phyloP scores from a whole-genome alignment of 108 stramenopile species.

The Mayamaea pseudoterrestris region DNA sequence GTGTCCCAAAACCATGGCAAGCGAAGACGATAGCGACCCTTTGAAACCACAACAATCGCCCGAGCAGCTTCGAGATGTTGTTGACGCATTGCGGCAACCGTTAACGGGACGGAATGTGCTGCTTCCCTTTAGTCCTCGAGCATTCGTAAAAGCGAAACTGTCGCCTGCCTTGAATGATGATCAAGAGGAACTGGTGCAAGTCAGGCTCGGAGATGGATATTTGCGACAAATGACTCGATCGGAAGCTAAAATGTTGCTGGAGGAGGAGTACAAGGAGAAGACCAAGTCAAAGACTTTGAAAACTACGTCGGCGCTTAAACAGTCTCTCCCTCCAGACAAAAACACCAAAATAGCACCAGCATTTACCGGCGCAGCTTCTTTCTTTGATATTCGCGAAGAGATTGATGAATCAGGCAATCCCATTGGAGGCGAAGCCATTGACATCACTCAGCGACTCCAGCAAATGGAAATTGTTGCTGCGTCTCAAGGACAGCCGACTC shows the following conservation, averaged over 20 bases:
- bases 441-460: constrained; percentile 25
- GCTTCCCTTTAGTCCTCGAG: constrained; percentile 23
- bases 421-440: constrained; percentile 21
- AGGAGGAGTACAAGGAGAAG: background rate
- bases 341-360: constrained; percentile 2
- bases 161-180: constrained; percentile 8
- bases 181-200: constrained; percentile 3
- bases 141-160: constrained; percentile 23
- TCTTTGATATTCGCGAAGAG: constrained; percentile 44
- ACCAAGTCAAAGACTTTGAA: background rate
- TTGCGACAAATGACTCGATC: background rate
- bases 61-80: constrained; percentile 9
- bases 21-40: too few species aligned
- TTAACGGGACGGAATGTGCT: constrained; percentile 15
- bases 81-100: background rate
- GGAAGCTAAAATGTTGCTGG: background rate
- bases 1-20: too few species aligned
- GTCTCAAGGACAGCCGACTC: background rate
- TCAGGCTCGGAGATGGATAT: background rate
- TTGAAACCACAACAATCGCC: too few species aligned
- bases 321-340: background rate
- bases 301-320: constrained; percentile 1
- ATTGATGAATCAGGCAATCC: constrained; percentile 23
- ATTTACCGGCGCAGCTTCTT: constrained; percentile 4
- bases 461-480: background rate